A percentile compares a stretch with the other conserved stretches of the same genome.
Evolutionary conservation across 2,329 filamentous ascomycete species (phyloP).

Genomic region (Lachnellula cervina): DNA sequence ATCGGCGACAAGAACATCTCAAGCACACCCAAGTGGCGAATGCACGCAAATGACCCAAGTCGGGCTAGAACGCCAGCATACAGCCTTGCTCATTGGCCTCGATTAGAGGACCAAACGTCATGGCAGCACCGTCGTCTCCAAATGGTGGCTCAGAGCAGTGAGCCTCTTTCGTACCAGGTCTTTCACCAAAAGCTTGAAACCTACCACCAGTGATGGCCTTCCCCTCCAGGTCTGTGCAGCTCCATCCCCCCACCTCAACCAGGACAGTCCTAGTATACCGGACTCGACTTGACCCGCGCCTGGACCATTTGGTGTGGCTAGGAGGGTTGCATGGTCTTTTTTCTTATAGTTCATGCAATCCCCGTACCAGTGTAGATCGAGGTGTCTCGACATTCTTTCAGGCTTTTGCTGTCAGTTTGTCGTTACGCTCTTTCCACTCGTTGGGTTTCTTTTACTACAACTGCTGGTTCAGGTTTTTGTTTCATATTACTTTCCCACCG

Average conservation of each 20-base stretch:
- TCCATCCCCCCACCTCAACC: conserved; percentile 12
- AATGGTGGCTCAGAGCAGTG: conserved; percentile 1
- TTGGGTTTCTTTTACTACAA: conserved; percentile 22
- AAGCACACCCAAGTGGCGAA: conserved; percentile 8
- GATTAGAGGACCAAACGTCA: not conserved
- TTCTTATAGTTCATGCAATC: conserved; percentile 32
- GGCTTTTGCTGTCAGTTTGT: conserved; percentile 25
- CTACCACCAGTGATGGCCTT: conserved; percentile 9
- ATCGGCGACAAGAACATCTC: not conserved
- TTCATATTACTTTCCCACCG: conserved; percentile 26
- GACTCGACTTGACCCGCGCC: conserved; percentile 23
- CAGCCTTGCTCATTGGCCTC: not conserved
- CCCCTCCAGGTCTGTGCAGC: conserved; percentile 6
- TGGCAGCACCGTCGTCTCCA: not conserved
- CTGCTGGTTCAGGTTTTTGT: conserved; percentile 32
- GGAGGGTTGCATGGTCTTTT: conserved; percentile 18
- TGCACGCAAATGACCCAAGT: conserved; percentile 11
- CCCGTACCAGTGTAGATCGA: conserved; percentile 19
- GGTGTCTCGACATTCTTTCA: conserved; percentile 24
- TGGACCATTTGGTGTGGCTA: conserved; percentile 24
- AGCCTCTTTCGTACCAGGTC: conserved; percentile 6
- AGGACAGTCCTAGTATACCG: conserved; percentile 17
- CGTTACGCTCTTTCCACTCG: conserved; percentile 23
- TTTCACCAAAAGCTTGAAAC: conserved; percentile 17
- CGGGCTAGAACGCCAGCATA: conserved; percentile 3